Evolutionary conservation across 305 asterid genomes (phyloP).

Genomic region (Stenogyne calaminthoides): DNA sequence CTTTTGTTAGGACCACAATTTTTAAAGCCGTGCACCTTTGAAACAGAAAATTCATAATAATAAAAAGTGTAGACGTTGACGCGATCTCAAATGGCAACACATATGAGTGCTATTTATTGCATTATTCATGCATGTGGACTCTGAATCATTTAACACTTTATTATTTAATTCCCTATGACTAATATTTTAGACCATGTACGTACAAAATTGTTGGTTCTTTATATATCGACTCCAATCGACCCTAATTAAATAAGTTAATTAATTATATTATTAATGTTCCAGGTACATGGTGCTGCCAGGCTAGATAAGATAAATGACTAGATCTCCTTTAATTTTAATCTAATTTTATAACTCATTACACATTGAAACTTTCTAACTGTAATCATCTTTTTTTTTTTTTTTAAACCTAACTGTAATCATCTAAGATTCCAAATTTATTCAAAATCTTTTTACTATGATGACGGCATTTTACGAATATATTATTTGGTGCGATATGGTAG

Average conservation of each 20-base stretch:
- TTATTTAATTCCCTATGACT: background rate
- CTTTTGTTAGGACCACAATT: background rate
- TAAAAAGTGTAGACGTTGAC: background rate
- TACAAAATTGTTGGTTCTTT: background rate
- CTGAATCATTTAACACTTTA: background rate
- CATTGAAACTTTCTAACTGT: background rate
- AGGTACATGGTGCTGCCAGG: background rate
- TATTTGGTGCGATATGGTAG: too few relatives aligned
- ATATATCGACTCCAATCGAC: background rate
- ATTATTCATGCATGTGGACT: background rate
- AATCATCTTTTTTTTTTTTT: too few relatives aligned
- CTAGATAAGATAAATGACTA: background rate
- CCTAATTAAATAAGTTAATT: background rate
- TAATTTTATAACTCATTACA: background rate
- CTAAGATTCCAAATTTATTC: background rate
- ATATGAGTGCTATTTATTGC: background rate
- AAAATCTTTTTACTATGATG: too few relatives aligned
- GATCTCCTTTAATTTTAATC: background rate
- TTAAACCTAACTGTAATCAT: too few relatives aligned
- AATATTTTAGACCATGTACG: background rate
- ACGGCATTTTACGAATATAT: too few relatives aligned
- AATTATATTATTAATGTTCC: background rate
- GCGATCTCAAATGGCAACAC: background rate
- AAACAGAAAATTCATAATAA: background rate
- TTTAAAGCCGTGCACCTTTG: background rate